A percentile compares a stretch with the other conserved stretches of the same genome.
Conservation (phyloP, 371 early-diverging fungal genomes). For the Mortierella sp. region DNA sequence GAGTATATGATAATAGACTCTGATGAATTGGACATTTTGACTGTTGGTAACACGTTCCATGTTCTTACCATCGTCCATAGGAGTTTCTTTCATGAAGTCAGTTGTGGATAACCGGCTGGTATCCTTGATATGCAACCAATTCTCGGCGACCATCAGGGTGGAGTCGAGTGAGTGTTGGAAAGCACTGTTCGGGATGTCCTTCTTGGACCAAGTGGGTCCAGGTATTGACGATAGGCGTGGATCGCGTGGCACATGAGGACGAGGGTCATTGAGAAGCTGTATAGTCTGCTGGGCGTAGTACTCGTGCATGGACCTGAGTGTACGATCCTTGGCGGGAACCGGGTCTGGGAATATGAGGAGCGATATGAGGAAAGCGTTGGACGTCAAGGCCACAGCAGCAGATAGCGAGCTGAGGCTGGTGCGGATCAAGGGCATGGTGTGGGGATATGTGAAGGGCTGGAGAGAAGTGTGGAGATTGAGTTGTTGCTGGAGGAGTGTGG, state of each 20-base stretch:
- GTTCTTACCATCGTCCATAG: too few relatives aligned
- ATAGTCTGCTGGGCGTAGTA: slow-evolving; percentile 35
- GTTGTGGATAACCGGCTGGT: too few relatives aligned
- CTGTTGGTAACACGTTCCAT: too few relatives aligned
- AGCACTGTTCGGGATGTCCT: slow-evolving; percentile 26
- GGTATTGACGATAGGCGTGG: slow-evolving; percentile 13
- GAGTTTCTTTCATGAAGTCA: too few relatives aligned
- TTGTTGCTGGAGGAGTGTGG: background rate
- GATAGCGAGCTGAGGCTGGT: slow-evolving; percentile 34
- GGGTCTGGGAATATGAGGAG: slow-evolving; percentile 35
- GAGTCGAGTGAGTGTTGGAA: slow-evolving; percentile 30
- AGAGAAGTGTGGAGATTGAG: background rate
- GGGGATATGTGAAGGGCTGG: background rate
- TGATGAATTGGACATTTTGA: too few relatives aligned
- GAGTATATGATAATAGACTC: too few relatives aligned
- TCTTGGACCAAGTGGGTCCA: slow-evolving; percentile 17
- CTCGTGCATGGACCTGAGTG: slow-evolving; percentile 26
- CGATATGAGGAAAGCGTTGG: slow-evolving; percentile 51
- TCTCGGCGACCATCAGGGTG: background rate
- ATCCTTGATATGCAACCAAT: too few relatives aligned
- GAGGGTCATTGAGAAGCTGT: slow-evolving; percentile 15
- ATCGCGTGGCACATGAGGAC: slow-evolving; percentile 25
- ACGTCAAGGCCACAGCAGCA: slow-evolving; percentile 41
- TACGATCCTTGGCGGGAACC: slow-evolving; percentile 22
- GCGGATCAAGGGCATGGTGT: slow-evolving; percentile 13